These are phyloP conservation scores for Stephania yunnanensis DNA, from an alignment of 164 flowering plant genomes.

Conservation along the genomic window DNA sequence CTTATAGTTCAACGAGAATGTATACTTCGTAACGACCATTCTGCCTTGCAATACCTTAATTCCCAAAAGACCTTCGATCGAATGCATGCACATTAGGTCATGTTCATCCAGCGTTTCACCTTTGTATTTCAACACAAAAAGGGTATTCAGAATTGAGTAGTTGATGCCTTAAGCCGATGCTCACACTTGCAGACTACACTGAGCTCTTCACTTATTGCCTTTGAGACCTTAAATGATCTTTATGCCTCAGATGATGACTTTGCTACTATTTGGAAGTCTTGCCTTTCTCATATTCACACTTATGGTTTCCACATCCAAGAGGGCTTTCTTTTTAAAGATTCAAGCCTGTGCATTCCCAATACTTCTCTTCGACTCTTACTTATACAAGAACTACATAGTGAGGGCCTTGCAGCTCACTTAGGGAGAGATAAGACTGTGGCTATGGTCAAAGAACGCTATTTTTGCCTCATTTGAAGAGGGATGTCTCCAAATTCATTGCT, in stretches of 20 bases:
- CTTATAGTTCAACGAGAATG: background rate
- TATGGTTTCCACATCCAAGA: background rate
- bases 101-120: background rate
- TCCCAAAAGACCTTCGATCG: background rate
- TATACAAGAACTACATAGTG: background rate
- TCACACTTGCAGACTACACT: background rate
- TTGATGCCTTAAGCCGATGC: background rate
- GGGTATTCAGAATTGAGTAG: too few relatives aligned
- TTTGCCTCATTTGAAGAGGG: background rate
- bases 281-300: too few relatives aligned
- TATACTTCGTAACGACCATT: background rate
- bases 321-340: background rate
- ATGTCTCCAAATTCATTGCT: background rate
- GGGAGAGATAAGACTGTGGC: background rate
- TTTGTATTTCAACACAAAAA: background rate
- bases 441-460: background rate
- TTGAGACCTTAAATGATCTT: background rate
- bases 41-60: background rate
- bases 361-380: background rate
- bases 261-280: background rate
- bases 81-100: background rate
- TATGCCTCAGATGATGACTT: background rate
- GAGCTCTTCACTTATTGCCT: background rate
- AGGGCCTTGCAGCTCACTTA: background rate
- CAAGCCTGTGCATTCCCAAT: background rate